These are phyloP conservation scores for Xylaria intraflava DNA, from an alignment of 495 filamentous ascomycete genomes.

Conservation along the genomic window DNA sequence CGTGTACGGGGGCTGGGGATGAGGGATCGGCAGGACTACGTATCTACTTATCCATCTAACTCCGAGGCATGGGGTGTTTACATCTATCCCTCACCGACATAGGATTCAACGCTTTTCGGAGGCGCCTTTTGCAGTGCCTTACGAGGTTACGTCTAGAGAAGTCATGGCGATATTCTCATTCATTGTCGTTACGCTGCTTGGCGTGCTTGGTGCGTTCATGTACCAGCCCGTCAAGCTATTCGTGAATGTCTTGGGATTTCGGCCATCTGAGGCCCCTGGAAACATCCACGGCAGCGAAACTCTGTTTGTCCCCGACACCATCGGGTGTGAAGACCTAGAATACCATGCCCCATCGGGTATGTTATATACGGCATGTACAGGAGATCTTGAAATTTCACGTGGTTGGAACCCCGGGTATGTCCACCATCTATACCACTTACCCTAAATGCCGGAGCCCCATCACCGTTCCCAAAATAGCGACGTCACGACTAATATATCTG, in stretches of 20 bases:
- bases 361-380: constrained; percentile 54
- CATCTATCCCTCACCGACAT: neutral
- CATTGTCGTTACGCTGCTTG: constrained; percentile 29
- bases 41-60: no score
- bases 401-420: constrained; percentile 50
- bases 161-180: constrained; percentile 14
- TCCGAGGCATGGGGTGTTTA: no score
- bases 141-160: neutral
- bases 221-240: constrained; percentile 27
- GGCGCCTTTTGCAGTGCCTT: neutral
- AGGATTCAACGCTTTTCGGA: neutral
- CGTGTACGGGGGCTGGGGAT: no score
- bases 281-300: constrained; percentile 32
- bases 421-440: neutral
- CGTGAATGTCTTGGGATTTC: constrained; percentile 27
- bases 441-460: neutral
- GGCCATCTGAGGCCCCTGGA: constrained; percentile 18
- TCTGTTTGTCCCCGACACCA: constrained; percentile 43
- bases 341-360: constrained; percentile 42
- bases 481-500: neutral
- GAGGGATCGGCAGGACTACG: no score
- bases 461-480: neutral
- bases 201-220: constrained; percentile 30
- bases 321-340: constrained; percentile 56
- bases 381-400: constrained; percentile 36